Percentiles rank a stretch among this genome's conserved stretches.
Evolutionary conservation across 495 filamentous ascomycete genomes (phyloP).

Genomic region (Delitschia confertaspora): DNA sequence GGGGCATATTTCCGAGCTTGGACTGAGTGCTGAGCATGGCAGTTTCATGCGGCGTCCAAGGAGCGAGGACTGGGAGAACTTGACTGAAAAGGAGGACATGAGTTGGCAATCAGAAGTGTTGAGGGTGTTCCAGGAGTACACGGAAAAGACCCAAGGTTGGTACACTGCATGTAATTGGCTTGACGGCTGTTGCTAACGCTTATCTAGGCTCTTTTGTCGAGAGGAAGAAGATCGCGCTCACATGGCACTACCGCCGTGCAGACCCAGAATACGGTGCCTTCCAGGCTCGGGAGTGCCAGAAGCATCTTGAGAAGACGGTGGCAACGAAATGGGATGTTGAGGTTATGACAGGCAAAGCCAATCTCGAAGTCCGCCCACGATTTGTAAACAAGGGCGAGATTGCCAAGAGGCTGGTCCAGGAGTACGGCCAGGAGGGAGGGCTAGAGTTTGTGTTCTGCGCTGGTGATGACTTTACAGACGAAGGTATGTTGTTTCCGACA

Average conservation of each 20-base stretch:
- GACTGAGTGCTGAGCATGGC: constrained; percentile 90
- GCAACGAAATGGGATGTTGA: constrained; percentile 75
- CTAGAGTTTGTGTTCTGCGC: constrained; percentile 80
- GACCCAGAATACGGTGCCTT: constrained; percentile 73
- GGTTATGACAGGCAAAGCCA: constrained; percentile 91
- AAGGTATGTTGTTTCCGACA: constrained; percentile 52
- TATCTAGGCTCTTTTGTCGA: constrained; percentile 73
- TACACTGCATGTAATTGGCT: too few species aligned
- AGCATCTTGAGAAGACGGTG: constrained; percentile 64
- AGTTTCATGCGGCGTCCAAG: constrained; percentile 80
- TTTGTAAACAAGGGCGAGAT: constrained; percentile 97
- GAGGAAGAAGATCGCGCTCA: constrained; percentile 80
- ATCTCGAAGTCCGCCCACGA: constrained; percentile 89
- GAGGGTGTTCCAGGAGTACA: constrained; percentile 73
- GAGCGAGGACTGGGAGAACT: constrained; percentile 68
- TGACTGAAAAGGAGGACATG: constrained; percentile 77
- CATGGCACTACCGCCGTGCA: constrained; percentile 92
- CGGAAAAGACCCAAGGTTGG: constrained; percentile 68
- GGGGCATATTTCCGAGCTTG: constrained; percentile 73
- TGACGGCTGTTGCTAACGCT: background rate
- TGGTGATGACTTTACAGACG: constrained; percentile 94
- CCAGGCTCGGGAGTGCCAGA: constrained; percentile 66
- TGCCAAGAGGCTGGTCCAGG: constrained; percentile 62
- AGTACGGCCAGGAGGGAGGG: constrained; percentile 44
- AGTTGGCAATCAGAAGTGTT: constrained; percentile 76